phyloP scores from a whole-genome alignment of 106 monocot genomes.

The Amphibolis antarctica region DNA sequence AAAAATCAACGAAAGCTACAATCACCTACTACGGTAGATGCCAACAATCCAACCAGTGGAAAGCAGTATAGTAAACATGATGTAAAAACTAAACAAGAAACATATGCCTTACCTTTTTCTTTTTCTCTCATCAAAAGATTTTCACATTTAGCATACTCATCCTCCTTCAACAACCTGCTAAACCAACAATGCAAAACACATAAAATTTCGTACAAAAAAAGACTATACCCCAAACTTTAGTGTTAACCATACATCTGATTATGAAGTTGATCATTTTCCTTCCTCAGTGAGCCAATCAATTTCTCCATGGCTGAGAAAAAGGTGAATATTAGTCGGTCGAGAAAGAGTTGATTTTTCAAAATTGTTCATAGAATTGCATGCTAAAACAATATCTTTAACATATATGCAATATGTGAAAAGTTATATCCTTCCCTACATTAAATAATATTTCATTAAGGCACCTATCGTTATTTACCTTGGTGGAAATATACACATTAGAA shows the following conservation, averaged over 20 bases:
- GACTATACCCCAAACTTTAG: not conserved
- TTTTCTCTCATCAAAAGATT: slow-evolving; percentile 7
- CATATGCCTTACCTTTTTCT: slow-evolving; percentile 2
- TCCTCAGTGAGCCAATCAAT: slow-evolving; percentile 7
- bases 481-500: not conserved
- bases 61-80: not conserved
- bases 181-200: not conserved
- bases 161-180: slow-evolving; percentile 1
- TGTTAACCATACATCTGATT: not conserved
- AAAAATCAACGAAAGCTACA: not conserved
- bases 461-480: not conserved
- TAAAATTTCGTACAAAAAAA: not conserved
- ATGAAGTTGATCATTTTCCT: not conserved
- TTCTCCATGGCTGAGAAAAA: slow-evolving; percentile 1
- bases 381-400: not conserved
- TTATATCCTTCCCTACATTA: too few relatives aligned
- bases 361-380: not conserved
- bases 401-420: too few relatives aligned
- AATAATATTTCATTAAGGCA: not conserved
- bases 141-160: slow-evolving; percentile 4
- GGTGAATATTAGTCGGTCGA: not conserved
- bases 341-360: not conserved
- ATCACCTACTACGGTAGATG: not conserved
- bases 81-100: not conserved
- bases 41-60: not conserved